These are phyloP conservation scores for Zygoascus tannicola DNA, from an alignment of 805 yeast species.

Conservation along the genomic window DNA sequence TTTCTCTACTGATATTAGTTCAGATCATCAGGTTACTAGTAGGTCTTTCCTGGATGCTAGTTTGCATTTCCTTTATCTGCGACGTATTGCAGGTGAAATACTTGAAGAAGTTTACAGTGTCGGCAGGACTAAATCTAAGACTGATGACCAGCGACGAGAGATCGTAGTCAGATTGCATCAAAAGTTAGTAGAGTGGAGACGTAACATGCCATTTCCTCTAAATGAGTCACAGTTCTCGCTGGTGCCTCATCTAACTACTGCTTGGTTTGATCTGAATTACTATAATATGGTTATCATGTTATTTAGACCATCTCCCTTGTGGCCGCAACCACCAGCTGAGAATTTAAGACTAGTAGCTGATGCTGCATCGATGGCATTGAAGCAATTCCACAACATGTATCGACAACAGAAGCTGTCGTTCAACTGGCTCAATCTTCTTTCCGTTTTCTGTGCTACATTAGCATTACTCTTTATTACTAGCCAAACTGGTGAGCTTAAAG, in stretches of 20 bases:
- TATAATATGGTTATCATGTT: conserved; percentile 14
- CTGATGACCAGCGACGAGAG: conserved; percentile 26
- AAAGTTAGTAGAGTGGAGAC: conserved; percentile 21
- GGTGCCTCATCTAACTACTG: conserved; percentile 16
- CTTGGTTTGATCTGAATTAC: conserved; percentile 18
- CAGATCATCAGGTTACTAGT: background rate
- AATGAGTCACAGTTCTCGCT: conserved; percentile 13
- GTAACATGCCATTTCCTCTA: conserved; percentile 15
- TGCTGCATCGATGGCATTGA: conserved; percentile 15
- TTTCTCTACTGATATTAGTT: conserved; percentile 1
- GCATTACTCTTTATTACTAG: conserved; percentile 14
- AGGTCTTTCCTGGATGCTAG: conserved; percentile 11
- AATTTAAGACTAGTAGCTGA: conserved; percentile 11
- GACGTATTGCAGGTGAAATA: conserved; percentile 41
- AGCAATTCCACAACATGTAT: conserved; percentile 12
- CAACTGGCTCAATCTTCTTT: conserved; percentile 16
- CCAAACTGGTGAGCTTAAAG: conserved; percentile 2
- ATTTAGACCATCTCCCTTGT: conserved; percentile 17
- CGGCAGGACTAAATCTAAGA: conserved; percentile 5
- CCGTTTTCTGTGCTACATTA: conserved; percentile 16
- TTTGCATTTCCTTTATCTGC: conserved; percentile 32
- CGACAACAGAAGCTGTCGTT: conserved; percentile 15
- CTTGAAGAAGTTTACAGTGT: conserved; percentile 39
- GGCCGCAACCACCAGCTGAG: conserved; percentile 14
- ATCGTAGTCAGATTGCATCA: conserved; percentile 29